These are phyloP conservation scores for Suillus hirtellus DNA, from an alignment of 768 basidiomycete genomes.

Conservation along the genomic window DNA sequence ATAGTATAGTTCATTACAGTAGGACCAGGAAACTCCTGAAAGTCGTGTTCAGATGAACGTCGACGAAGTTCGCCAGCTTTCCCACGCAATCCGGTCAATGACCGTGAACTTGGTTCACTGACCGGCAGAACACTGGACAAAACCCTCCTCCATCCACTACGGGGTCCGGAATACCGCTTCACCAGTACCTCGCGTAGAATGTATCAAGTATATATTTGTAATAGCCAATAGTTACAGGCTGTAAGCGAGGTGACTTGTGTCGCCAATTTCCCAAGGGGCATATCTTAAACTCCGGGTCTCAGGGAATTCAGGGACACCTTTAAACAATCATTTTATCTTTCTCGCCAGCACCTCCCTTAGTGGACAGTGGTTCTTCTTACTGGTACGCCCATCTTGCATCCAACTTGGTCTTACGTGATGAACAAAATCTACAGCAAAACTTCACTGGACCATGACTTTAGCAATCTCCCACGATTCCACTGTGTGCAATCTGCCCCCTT, in stretches of 20 bases:
- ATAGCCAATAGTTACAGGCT: neutral
- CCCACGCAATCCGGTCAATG: too few species aligned
- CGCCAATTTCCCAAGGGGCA: slow-evolving; percentile 5
- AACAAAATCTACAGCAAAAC: neutral
- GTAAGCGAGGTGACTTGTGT: neutral
- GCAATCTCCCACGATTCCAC: slow-evolving; percentile 2
- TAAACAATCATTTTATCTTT: slow-evolving; percentile 11
- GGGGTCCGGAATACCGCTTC: neutral
- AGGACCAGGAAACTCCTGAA: too few species aligned
- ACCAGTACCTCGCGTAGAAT: too few species aligned
- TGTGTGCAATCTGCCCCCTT: slow-evolving; percentile 1
- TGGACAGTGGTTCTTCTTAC: neutral
- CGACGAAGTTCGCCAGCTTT: too few species aligned
- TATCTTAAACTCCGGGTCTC: slow-evolving; percentile 13
- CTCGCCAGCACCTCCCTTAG: neutral
- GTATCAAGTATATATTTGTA: too few species aligned
- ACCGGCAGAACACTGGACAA: too few species aligned
- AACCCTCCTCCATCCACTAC: too few species aligned
- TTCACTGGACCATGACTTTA: slow-evolving; percentile 15
- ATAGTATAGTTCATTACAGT: too few species aligned
- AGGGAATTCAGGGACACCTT: slow-evolving; percentile 14
- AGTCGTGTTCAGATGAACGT: too few species aligned
- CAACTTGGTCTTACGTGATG: neutral
- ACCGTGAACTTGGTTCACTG: too few species aligned
- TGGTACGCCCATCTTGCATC: neutral